Conservation (phyloP, 2,329 filamentous ascomycete species). For the Orbilia javanica region DNA sequence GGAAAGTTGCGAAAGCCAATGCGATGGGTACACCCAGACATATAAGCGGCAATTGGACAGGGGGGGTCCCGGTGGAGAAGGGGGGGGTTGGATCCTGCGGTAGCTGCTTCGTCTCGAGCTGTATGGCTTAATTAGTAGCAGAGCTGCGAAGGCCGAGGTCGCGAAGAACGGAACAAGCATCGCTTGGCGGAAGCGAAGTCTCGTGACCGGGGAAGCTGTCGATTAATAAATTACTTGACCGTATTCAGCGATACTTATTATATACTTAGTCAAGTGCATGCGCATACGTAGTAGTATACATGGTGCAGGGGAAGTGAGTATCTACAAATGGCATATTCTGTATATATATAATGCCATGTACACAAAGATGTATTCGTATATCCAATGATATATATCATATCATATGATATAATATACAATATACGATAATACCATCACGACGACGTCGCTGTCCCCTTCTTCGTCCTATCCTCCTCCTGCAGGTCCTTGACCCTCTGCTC, state of each 20-base stretch:
- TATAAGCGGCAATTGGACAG: neutral
- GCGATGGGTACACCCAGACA: neutral
- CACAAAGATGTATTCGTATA: no score
- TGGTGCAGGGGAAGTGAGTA: no score
- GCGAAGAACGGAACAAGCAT: neutral
- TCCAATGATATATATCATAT: no score
- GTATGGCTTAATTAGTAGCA: neutral
- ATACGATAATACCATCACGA: neutral
- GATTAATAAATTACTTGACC: neutral
- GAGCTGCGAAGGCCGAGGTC: neutral
- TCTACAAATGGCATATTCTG: no score
- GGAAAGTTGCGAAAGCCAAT: conserved; percentile 9
- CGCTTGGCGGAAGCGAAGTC: conserved; percentile 14
- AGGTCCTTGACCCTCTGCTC: conserved; percentile 44
- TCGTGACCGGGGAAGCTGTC: no score
- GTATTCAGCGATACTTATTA: no score
- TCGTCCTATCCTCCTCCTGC: conserved; percentile 26
- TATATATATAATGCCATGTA: no score
- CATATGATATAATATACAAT: no score
- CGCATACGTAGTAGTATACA: no score
- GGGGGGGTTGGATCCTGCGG: conserved; percentile 42
- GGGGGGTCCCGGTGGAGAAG: neutral
- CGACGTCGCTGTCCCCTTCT: neutral
- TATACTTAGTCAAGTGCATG: no score
- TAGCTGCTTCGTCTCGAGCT: conserved; percentile 26